Evolutionary conservation across 768 basidiomycete species (phyloP).

Genomic region (Kwoniella sp.): DNA sequence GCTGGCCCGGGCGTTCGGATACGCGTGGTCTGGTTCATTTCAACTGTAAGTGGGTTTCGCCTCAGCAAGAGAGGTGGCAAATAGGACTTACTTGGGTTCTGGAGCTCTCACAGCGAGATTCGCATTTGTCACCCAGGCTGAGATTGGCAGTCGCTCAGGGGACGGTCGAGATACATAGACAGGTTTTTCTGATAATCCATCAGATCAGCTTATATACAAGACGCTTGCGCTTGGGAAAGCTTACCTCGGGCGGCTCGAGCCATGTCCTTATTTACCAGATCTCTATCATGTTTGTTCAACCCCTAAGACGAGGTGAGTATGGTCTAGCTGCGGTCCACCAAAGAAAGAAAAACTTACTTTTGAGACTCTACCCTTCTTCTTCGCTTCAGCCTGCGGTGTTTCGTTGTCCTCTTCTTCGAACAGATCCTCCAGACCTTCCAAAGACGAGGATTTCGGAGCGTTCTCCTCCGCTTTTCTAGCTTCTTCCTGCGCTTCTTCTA

Average conservation of each 20-base stretch:
- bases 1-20: background rate
- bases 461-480: background rate
- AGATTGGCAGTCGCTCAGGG: constrained; percentile 24
- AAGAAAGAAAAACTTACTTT: background rate
- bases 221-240: too few species aligned
- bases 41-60: background rate
- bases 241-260: constrained; percentile 29
- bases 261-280: constrained; percentile 31
- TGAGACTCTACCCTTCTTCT: constrained; percentile 12
- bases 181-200: constrained; percentile 18
- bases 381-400: background rate
- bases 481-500: constrained; percentile 12
- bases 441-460: constrained; percentile 9
- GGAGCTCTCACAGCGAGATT: constrained; percentile 3
- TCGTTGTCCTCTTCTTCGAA: constrained; percentile 28
- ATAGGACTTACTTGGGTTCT: constrained; percentile 4
- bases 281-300: constrained; percentile 34
- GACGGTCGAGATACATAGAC: constrained; percentile 19
- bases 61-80: background rate
- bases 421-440: constrained; percentile 16
- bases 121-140: constrained; percentile 16
- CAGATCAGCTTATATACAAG: too few species aligned
- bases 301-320: constrained; percentile 18
- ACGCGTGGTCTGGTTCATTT: background rate
- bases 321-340: background rate